Conservation (phyloP, 208 protist genomes). For the Borovskyia barvae region DNA sequence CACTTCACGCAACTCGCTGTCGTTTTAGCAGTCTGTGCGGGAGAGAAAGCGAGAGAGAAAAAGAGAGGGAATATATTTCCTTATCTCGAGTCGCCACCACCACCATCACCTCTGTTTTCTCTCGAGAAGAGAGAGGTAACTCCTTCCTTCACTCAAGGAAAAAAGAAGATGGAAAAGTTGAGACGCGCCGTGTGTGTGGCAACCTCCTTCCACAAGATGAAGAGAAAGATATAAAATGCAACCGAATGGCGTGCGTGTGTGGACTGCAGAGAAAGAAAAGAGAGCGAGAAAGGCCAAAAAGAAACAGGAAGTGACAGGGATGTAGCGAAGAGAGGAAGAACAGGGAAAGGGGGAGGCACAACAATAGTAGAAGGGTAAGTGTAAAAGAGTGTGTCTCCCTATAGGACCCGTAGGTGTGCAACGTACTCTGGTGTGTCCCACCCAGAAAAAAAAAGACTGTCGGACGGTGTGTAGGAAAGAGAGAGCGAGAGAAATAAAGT, state of each 20-base stretch:
- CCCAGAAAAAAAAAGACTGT: neutral
- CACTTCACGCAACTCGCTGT: too few species aligned
- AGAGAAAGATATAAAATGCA: neutral
- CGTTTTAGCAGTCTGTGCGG: too few species aligned
- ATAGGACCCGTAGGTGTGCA: neutral
- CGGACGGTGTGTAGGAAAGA: neutral
- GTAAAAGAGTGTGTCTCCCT: neutral
- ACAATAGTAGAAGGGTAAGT: neutral
- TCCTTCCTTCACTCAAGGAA: too few species aligned
- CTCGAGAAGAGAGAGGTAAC: too few species aligned
- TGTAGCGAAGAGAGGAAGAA: neutral
- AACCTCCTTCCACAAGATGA: too few species aligned
- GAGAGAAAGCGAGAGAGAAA: too few species aligned
- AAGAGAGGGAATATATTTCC: too few species aligned
- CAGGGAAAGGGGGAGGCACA: neutral
- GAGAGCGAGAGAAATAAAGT: conserved; percentile 1
- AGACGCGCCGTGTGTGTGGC: neutral
- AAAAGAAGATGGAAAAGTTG: conserved; percentile 4
- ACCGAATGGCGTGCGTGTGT: neutral
- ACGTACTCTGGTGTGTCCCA: neutral
- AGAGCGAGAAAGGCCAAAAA: neutral
- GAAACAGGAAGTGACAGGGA: neutral
- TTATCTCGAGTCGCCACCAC: too few species aligned
- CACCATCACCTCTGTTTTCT: too few species aligned
- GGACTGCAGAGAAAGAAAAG: neutral